Conservation (phyloP, 2,329 filamentous ascomycete species). For the Aspergillus hortae region DNA sequence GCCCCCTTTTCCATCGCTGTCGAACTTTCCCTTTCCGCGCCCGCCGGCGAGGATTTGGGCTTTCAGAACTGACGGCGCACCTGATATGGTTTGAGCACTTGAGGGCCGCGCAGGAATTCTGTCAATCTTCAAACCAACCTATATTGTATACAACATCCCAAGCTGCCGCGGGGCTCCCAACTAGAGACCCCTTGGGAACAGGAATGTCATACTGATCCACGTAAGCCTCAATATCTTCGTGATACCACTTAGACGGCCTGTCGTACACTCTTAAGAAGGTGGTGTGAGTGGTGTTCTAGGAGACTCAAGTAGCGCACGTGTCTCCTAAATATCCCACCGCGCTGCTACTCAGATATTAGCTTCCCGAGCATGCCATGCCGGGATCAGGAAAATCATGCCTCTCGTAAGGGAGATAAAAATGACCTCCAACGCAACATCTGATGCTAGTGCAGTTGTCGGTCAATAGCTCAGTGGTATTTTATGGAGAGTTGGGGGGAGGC, state of each 20-base stretch:
- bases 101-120: background rate
- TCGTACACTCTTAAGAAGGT: constrained; percentile 21
- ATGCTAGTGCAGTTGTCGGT: background rate
- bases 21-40: constrained; percentile 27
- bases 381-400: background rate
- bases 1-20: constrained; percentile 27
- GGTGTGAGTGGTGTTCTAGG: constrained; percentile 23
- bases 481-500: too few relatives aligned
- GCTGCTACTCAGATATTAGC: background rate
- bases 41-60: constrained; percentile 32
- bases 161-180: constrained; percentile 20
- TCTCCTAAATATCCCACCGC: background rate
- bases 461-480: background rate
- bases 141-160: constrained; percentile 22
- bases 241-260: background rate
- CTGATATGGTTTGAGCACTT: constrained; percentile 9
- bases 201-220: constrained; percentile 23
- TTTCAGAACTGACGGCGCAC: constrained; percentile 27
- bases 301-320: constrained; percentile 20
- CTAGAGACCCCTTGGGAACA: constrained; percentile 23
- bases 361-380: background rate
- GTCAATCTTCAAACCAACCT: constrained; percentile 11
- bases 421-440: background rate
- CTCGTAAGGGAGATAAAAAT: background rate
- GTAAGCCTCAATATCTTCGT: background rate